Evolutionary conservation across 495 filamentous ascomycete genomes (phyloP).

Genomic region (Penicillium alfredii): DNA sequence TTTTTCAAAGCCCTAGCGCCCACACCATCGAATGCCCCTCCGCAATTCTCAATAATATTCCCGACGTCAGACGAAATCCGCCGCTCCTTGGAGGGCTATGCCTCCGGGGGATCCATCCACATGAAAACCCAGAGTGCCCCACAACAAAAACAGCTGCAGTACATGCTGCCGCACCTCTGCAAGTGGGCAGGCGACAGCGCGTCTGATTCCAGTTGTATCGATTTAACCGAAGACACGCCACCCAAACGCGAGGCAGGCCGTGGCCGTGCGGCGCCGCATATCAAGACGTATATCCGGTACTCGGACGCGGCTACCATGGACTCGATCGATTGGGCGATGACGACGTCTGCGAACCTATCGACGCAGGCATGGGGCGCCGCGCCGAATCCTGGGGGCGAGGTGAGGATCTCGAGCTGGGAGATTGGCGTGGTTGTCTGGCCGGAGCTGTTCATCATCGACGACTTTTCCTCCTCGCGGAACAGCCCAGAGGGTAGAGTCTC

Average conservation of each 20-base stretch:
- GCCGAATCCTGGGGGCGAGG: slow-evolving; percentile 45
- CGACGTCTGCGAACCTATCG: slow-evolving; percentile 81
- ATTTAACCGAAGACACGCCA: slow-evolving; percentile 8
- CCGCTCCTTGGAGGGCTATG: slow-evolving; percentile 72
- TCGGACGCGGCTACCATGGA: slow-evolving; percentile 34
- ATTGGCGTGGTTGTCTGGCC: slow-evolving; percentile 85
- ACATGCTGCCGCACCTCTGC: slow-evolving; percentile 62
- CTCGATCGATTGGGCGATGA: slow-evolving; percentile 75
- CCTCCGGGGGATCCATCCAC: slow-evolving; percentile 74
- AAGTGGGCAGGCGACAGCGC: slow-evolving; percentile 58
- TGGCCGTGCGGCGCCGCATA: slow-evolving; percentile 79
- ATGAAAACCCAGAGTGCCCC: slow-evolving; percentile 62
- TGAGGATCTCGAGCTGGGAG: slow-evolving; percentile 76
- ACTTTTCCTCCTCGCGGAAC: too few species aligned
- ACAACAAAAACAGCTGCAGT: slow-evolving; percentile 70
- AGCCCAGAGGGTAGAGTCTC: too few species aligned
- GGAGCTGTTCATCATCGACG: slow-evolving; percentile 58
- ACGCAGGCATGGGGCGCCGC: slow-evolving; percentile 86
- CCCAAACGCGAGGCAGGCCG: slow-evolving; percentile 49
- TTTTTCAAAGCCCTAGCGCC: slow-evolving; percentile 55
- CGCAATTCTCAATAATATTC: slow-evolving; percentile 62
- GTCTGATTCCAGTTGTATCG: slow-evolving; percentile 6
- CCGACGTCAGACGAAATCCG: slow-evolving; percentile 76
- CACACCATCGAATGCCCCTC: slow-evolving; percentile 11
- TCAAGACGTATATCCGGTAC: slow-evolving; percentile 85